Conservation (phyloP, 352 stramenopile genomes). For the Paralagenidium karlingii region DNA sequence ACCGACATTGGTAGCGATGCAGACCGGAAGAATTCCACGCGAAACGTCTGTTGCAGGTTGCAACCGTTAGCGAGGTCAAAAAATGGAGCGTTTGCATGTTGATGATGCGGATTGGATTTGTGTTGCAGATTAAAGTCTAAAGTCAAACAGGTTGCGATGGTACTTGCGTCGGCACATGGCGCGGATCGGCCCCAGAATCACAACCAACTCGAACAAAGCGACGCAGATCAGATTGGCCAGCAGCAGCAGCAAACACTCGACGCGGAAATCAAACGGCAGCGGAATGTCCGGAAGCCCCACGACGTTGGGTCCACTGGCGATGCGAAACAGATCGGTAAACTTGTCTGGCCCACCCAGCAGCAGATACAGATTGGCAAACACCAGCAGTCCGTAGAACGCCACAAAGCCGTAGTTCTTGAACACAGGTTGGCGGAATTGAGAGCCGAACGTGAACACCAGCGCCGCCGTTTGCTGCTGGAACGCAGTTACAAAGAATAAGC, state of each 20-base stretch:
- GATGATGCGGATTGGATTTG: no score
- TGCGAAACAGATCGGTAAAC: constrained; percentile 53
- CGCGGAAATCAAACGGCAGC: constrained; percentile 39
- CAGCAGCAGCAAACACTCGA: constrained; percentile 43
- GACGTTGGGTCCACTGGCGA: constrained; percentile 66
- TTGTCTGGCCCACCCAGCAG: constrained; percentile 35
- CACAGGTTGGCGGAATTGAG: constrained; percentile 44
- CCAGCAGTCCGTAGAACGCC: constrained; percentile 30
- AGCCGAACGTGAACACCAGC: constrained; percentile 42
- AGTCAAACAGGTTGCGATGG: constrained; percentile 41
- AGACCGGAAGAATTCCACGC: no score
- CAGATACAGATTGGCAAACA: constrained; percentile 26
- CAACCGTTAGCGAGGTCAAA: no score
- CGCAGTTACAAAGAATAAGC: constrained; percentile 46
- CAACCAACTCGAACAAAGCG: constrained; percentile 45
- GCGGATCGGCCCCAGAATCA: constrained; percentile 53
- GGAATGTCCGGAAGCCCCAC: constrained; percentile 54
- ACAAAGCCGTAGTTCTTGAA: constrained; percentile 57
- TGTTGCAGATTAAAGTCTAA: constrained; percentile 48
- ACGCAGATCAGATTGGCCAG: constrained; percentile 37
- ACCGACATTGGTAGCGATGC: no score
- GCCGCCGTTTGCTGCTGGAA: constrained; percentile 32
- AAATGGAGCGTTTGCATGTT: no score
- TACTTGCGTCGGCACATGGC: constrained; percentile 49
- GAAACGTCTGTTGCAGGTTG: no score